Percentiles rank a stretch among this genome's conserved stretches.
phyloP scores from a whole-genome alignment of 1,284 basidiomycete genomes.

The Puccinia novopanici region DNA sequence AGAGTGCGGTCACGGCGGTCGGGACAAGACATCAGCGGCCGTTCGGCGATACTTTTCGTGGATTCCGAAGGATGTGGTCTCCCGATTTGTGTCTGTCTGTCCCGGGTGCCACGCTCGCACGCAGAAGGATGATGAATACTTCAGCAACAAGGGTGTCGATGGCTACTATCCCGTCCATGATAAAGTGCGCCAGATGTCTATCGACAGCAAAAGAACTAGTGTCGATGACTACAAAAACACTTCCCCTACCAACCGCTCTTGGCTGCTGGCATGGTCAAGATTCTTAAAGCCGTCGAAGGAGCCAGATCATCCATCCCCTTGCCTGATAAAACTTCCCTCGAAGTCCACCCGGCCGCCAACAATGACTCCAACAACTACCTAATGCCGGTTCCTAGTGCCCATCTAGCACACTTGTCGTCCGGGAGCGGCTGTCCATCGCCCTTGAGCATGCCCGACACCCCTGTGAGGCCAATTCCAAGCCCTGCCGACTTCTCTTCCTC shows the following conservation, averaged over 20 bases:
- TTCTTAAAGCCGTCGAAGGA: constrained; percentile 35
- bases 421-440: constrained; percentile 25
- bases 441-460: background rate
- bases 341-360: background rate
- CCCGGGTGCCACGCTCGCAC: constrained; percentile 65
- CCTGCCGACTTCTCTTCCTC: background rate
- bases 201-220: constrained; percentile 19
- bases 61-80: constrained; percentile 76
- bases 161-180: constrained; percentile 49
- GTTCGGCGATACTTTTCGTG: constrained; percentile 68
- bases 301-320: background rate
- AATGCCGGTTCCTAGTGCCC: background rate
- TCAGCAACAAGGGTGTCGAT: constrained; percentile 38
- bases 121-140: constrained; percentile 48
- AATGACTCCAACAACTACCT: background rate
- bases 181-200: constrained; percentile 48
- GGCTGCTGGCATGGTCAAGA: constrained; percentile 46
- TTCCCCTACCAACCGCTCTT: constrained; percentile 42
- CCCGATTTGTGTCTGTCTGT: constrained; percentile 73
- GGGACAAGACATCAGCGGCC: constrained; percentile 68
- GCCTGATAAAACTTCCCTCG: background rate
- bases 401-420: background rate
- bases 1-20: constrained; percentile 69
- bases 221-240: constrained; percentile 26
- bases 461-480: background rate